Conservation (phyloP, 2,329 filamentous ascomycete genomes). For the Chaetomium olivaceum region DNA sequence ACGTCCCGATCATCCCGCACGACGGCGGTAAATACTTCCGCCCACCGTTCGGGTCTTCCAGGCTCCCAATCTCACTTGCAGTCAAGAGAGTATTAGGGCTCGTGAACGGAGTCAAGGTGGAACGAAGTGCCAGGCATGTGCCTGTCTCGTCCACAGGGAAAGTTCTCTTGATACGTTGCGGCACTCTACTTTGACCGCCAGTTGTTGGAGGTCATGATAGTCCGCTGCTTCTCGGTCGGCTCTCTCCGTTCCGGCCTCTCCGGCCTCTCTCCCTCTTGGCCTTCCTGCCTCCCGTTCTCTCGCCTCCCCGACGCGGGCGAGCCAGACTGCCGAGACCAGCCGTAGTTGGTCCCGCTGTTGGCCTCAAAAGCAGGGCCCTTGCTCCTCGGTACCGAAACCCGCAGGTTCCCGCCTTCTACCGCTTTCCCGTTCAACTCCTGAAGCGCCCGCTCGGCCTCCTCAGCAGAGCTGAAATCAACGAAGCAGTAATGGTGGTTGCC, state of each 20-base stretch:
- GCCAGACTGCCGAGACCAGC: slow-evolving; percentile 4
- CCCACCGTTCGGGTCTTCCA: not conserved
- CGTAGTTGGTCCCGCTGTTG: not conserved
- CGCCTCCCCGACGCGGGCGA: not conserved
- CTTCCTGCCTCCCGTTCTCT: not conserved
- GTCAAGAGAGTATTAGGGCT: not conserved
- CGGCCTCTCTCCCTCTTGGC: not conserved
- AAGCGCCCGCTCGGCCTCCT: slow-evolving; percentile 56
- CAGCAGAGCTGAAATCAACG: slow-evolving; percentile 59
- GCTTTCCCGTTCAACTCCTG: slow-evolving; percentile 42
- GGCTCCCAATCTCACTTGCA: not conserved
- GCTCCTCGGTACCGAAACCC: slow-evolving; percentile 23
- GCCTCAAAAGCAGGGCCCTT: slow-evolving; percentile 15
- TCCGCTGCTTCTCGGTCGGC: slow-evolving; percentile 21
- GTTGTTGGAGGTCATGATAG: slow-evolving; percentile 26
- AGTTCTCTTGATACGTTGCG: not conserved
- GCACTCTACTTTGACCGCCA: slow-evolving; percentile 21
- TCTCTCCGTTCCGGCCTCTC: slow-evolving; percentile 17
- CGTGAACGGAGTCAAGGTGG: not conserved
- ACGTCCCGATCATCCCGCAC: not conserved
- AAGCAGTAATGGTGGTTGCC: slow-evolving; percentile 66
- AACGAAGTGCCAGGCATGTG: not conserved
- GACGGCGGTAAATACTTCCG: not conserved
- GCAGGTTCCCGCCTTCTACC: slow-evolving; percentile 25
- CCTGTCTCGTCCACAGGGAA: not conserved